These are phyloP conservation scores for Cladosporium sp. DNA, from an alignment of 2,329 filamentous ascomycete species.

Conservation along the genomic window DNA sequence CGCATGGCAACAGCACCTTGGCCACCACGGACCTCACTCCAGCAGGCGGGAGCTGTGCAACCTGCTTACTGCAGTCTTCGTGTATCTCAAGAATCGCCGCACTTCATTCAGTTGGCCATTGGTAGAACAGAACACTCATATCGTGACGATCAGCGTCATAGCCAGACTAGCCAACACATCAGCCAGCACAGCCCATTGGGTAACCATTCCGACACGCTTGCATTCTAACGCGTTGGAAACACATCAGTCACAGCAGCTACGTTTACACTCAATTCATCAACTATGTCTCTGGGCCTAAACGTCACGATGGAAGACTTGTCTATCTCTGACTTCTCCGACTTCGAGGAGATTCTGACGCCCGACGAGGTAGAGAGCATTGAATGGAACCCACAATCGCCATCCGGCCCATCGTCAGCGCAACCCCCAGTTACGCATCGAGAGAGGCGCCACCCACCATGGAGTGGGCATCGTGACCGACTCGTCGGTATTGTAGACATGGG, in stretches of 20 bases:
- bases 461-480: conserved; percentile 17
- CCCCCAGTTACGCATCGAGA: not conserved
- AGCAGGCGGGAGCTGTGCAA: not conserved
- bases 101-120: not conserved
- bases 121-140: not conserved
- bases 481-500: conserved; percentile 26
- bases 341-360: conserved; percentile 17
- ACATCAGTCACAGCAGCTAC: not conserved
- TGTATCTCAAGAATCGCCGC: not conserved
- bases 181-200: not conserved
- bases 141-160: not conserved
- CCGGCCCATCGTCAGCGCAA: not conserved
- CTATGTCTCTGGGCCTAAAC: not conserved
- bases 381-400: conserved; percentile 12
- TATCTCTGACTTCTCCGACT: conserved; percentile 15
- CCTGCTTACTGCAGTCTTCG: not conserved
- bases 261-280: not conserved
- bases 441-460: conserved; percentile 21
- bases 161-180: not conserved
- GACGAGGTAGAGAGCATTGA: conserved; percentile 16
- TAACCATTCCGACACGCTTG: not conserved
- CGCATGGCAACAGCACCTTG: not conserved
- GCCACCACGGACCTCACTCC: not conserved
- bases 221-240: not conserved
- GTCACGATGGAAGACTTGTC: conserved; percentile 9